A percentile compares a stretch with the other conserved stretches of the same genome.
Evolutionary conservation across 192 early-diverging fungal species (phyloP).

Genomic region (Geranomyces variabilis): DNA sequence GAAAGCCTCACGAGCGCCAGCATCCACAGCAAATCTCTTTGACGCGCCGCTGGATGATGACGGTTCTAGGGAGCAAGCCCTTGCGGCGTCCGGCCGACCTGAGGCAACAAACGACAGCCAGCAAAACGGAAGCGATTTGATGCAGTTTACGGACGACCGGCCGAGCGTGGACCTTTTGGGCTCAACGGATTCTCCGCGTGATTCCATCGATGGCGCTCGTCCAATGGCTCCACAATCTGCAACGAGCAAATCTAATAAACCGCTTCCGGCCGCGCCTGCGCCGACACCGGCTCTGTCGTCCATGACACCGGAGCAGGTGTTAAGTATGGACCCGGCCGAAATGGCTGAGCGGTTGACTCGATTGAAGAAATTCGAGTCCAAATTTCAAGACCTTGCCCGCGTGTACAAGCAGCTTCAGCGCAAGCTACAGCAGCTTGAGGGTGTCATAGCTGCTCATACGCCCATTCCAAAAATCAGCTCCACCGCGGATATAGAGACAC

Average conservation of each 20-base stretch:
- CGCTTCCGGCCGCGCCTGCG: background rate
- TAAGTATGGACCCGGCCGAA: slow-evolving; percentile 26
- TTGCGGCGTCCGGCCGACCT: slow-evolving; percentile 1
- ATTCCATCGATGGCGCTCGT: background rate
- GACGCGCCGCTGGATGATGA: background rate
- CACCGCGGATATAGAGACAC: slow-evolving; percentile 31
- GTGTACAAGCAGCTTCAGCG: slow-evolving; percentile 38
- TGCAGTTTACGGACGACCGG: slow-evolving; percentile 22
- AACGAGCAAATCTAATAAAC: background rate
- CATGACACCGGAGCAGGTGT: slow-evolving; percentile 29
- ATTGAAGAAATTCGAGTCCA: slow-evolving; percentile 37
- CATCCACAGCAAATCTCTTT: background rate
- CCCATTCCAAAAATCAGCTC: slow-evolving; percentile 30
- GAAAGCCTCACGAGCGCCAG: no score
- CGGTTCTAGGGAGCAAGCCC: slow-evolving; percentile 6
- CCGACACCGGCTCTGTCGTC: slow-evolving; percentile 18
- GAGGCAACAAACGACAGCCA: background rate
- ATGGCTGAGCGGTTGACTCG: slow-evolving; percentile 22
- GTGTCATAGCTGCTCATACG: slow-evolving; percentile 28
- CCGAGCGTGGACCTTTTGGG: background rate
- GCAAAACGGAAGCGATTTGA: slow-evolving; percentile 12
- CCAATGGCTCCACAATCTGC: background rate
- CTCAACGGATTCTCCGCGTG: background rate
- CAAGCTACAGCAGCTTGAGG: slow-evolving; percentile 38
- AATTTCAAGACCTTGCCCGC: slow-evolving; percentile 41